Conservation (phyloP, 2,329 filamentous ascomycete genomes). For the Microdochium trichocladiopsis region DNA sequence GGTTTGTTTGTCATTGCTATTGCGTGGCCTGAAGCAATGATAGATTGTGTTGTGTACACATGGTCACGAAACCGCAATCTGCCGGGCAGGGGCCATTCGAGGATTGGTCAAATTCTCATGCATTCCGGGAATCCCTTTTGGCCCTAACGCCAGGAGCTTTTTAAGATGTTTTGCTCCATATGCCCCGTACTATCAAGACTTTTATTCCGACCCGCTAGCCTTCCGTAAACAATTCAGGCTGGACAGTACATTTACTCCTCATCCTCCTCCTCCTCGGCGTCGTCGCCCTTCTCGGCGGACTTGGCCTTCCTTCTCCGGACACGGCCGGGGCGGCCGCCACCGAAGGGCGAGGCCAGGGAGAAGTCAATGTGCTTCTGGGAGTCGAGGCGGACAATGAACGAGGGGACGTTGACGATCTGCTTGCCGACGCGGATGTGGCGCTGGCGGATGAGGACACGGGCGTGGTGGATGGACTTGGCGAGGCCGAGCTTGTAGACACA, state of each 20-base stretch:
- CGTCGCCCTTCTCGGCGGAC: conserved; percentile 81
- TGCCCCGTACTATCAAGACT: conserved; percentile 20
- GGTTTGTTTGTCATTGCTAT: not conserved
- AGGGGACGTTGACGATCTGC: conserved; percentile 99
- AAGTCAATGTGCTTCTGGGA: conserved; percentile 99
- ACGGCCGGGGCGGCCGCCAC: conserved; percentile 93
- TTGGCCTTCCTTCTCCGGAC: conserved; percentile 99
- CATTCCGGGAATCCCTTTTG: conserved; percentile 31
- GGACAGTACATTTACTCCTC: conserved; percentile 51
- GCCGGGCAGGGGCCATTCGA: not conserved
- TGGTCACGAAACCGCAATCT: not conserved
- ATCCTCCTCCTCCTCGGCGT: conserved; percentile 78
- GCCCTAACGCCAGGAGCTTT: conserved; percentile 47
- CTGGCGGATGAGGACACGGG: conserved; percentile 98
- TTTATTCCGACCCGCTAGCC: conserved; percentile 18
- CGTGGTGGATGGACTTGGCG: conserved; percentile 99
- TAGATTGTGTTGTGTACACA: not conserved
- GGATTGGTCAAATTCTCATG: conserved; percentile 18
- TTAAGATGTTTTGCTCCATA: conserved; percentile 32
- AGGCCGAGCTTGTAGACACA: conserved; percentile 99
- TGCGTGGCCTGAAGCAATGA: not conserved
- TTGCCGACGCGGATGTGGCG: conserved; percentile 99
- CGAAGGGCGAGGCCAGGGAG: conserved; percentile 92
- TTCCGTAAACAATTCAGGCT: conserved; percentile 15
- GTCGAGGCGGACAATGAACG: conserved; percentile 99